These are phyloP conservation scores for Fusarium sambucinum DNA, from an alignment of 2,329 filamentous ascomycete genomes.

Conservation along the genomic window DNA sequence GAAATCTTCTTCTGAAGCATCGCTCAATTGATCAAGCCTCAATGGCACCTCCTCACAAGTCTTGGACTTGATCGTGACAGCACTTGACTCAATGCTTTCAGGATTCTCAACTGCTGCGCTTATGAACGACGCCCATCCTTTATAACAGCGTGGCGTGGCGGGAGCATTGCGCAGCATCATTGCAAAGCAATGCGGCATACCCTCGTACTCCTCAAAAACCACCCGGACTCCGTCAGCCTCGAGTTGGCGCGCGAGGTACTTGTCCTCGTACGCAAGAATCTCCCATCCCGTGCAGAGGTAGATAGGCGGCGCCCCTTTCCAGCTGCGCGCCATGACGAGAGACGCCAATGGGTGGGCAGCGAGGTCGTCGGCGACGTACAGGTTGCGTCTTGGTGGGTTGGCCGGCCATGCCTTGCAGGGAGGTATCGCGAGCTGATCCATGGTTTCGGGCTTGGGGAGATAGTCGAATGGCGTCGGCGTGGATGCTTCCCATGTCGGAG, in stretches of 20 bases:
- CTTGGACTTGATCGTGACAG: slow-evolving; percentile 62
- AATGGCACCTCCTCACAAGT: slow-evolving; percentile 62
- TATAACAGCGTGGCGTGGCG: slow-evolving; percentile 64
- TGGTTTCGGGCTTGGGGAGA: slow-evolving; percentile 62
- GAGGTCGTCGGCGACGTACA: slow-evolving; percentile 68
- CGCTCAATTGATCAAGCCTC: slow-evolving; percentile 58
- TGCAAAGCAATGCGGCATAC: slow-evolving; percentile 83
- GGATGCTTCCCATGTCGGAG: slow-evolving; percentile 48
- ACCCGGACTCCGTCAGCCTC: slow-evolving; percentile 69
- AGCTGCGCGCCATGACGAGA: slow-evolving; percentile 68
- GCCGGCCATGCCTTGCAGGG: slow-evolving; percentile 70
- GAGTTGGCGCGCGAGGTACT: slow-evolving; percentile 69
- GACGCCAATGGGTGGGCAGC: slow-evolving; percentile 76
- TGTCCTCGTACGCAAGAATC: slow-evolving; percentile 75
- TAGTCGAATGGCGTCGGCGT: slow-evolving; percentile 53
- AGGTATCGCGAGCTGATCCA: slow-evolving; percentile 48
- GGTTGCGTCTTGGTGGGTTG: slow-evolving; percentile 62
- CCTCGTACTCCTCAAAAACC: slow-evolving; percentile 78
- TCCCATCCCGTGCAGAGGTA: slow-evolving; percentile 79
- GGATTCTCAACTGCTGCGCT: slow-evolving; percentile 54
- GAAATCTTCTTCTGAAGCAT: slow-evolving; percentile 60
- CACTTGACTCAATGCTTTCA: slow-evolving; percentile 54
- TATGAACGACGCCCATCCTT: slow-evolving; percentile 69
- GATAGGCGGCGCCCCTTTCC: slow-evolving; percentile 73
- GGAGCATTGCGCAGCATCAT: slow-evolving; percentile 64